Evolutionary conservation across 768 basidiomycete genomes (phyloP).

Genomic region (Tremella yokohamensis): DNA sequence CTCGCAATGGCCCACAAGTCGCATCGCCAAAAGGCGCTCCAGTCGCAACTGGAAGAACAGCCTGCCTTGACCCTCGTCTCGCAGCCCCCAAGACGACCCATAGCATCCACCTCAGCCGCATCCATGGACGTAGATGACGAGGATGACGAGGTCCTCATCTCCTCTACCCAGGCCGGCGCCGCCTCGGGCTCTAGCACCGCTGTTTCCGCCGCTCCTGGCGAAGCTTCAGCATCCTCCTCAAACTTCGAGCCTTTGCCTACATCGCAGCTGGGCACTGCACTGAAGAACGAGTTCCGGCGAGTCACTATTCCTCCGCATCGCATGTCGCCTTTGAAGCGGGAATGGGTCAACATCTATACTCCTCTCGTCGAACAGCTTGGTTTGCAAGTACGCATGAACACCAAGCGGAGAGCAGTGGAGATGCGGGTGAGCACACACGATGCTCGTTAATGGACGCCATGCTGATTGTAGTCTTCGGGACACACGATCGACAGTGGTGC

Average conservation of each 20-base stretch:
- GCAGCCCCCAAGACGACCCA: background rate
- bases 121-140: slow-evolving; percentile 49
- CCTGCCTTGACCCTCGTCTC: slow-evolving; percentile 42
- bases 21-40: slow-evolving; percentile 49
- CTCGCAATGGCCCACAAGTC: slow-evolving; percentile 48
- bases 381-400: slow-evolving; percentile 96
- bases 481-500: slow-evolving; percentile 90
- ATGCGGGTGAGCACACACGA: slow-evolving; percentile 65
- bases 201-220: slow-evolving; percentile 5
- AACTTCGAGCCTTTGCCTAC: slow-evolving; percentile 68
- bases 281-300: slow-evolving; percentile 80
- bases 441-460: background rate
- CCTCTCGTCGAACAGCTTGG: slow-evolving; percentile 92
- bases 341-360: slow-evolving; percentile 92
- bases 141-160: slow-evolving; percentile 65
- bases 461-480: slow-evolving; percentile 68
- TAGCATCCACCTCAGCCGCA: background rate
- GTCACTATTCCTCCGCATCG: slow-evolving; percentile 93
- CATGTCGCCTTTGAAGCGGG: slow-evolving; percentile 94
- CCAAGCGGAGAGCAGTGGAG: slow-evolving; percentile 81
- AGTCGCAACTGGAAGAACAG: slow-evolving; percentile 46
- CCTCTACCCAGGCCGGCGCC: slow-evolving; percentile 53
- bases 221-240: slow-evolving; percentile 52
- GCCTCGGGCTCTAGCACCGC: slow-evolving; percentile 31
- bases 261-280: slow-evolving; percentile 56